These are phyloP conservation scores for Mortierella claussenii DNA, from an alignment of 192 early-diverging fungal genomes.

Conservation along the genomic window DNA sequence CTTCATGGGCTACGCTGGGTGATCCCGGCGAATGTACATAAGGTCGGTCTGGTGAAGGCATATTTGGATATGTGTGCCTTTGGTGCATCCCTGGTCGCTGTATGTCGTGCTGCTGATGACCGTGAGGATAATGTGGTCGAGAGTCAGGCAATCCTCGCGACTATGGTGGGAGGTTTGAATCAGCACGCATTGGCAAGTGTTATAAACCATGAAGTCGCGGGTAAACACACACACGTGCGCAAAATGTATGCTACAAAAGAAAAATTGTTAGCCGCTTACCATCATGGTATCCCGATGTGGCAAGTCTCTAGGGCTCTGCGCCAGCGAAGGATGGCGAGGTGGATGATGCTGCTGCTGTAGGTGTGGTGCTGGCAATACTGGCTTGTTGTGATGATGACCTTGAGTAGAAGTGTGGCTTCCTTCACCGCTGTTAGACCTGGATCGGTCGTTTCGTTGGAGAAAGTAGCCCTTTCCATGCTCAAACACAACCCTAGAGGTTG, in stretches of 20 bases:
- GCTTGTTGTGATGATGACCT: neutral
- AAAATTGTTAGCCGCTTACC: neutral
- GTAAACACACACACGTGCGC: too few relatives aligned
- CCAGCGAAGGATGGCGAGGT: neutral
- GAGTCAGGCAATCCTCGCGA: neutral
- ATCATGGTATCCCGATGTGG: slow-evolving; percentile 1
- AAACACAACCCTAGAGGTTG: slow-evolving; percentile 34
- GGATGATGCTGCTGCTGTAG: neutral
- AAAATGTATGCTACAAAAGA: neutral
- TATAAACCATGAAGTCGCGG: too few relatives aligned
- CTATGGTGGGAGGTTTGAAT: too few relatives aligned
- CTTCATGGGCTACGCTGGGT: neutral
- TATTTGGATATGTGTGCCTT: slow-evolving; percentile 9
- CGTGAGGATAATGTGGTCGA: neutral
- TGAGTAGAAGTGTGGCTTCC: slow-evolving; percentile 5
- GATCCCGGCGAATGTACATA: slow-evolving; percentile 7
- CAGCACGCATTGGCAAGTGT: too few relatives aligned
- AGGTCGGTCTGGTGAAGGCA: slow-evolving; percentile 5
- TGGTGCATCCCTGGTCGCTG: slow-evolving; percentile 8
- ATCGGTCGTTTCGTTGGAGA: slow-evolving; percentile 32
- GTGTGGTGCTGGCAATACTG: neutral
- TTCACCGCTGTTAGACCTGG: slow-evolving; percentile 38
- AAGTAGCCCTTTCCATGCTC: slow-evolving; percentile 45
- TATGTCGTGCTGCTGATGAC: neutral
- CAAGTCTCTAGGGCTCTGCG: slow-evolving; percentile 7